Evolutionary conservation across 2,329 filamentous ascomycete species (phyloP), one percentile per base, ranked within the genome.

Genomic region (Myriangium duriaei): DNA sequence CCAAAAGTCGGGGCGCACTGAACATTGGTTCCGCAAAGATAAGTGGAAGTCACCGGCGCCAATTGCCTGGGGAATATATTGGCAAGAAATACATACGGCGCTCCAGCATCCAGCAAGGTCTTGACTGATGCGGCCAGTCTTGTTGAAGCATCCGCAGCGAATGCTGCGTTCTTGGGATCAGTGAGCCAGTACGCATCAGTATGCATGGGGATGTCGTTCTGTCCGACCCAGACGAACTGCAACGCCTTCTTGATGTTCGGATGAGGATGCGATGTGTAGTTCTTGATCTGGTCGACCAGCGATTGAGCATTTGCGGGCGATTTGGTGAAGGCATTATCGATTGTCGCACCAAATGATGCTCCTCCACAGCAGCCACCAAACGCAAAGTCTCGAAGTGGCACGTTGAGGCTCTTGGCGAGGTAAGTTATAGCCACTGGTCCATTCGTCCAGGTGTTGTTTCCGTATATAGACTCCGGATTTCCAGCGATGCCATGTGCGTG

Each of bases 291-390:
- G 19, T 48, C 39, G 28, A 41, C 32, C 5, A 48, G 31, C 2
- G 42, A 45, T 13, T 41, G 44, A n/a, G 41, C 40, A 5, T 37
- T 29, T 9, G 45, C 46, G 3, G 32, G 13, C 5, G 44, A 39
- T 12, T 34, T 17, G 9, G 45, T 53, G 44, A 51, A 54, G 3
- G 40, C 41, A 28, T 52, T 47, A 45, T 51, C 43, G 31, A 54
- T 44, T 2, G 48, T 52, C n/a, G 51, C 49, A 10, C 51, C 51
- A 28, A 42, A 45, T 4, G 33, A 26, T 4, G 30, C 33, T 4
- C 50, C 51, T n/a, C 52, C 51, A 34, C 45, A 47, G 29, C 42
- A 49, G n/a, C 47, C 48, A 14, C 51, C 51, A 33, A 50, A 53
- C 17, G 51, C 51, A 31, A 47, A 52, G 40, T 54, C 45, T 11